Evolutionary conservation across 441 rosid genomes (phyloP).

Genomic region (Euphorbia corollata): DNA sequence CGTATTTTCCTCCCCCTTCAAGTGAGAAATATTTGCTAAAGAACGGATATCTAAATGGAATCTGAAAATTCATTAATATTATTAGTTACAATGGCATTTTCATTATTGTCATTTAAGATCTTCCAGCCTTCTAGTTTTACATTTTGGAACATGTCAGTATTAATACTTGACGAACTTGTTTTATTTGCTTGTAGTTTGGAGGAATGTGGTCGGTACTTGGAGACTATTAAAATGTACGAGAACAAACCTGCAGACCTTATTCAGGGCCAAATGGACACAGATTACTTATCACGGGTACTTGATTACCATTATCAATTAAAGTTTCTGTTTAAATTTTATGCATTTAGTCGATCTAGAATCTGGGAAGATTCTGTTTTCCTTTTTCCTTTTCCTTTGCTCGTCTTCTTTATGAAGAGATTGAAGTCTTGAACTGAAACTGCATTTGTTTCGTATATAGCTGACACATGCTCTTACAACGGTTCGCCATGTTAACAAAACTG

Average conservation of each 20-base stretch:
- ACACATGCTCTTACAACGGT: slow-evolving; percentile 74
- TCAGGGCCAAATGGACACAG: slow-evolving; percentile 90
- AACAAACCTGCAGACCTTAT: slow-evolving; percentile 94
- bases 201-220: slow-evolving; percentile 95
- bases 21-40: background rate
- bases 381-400: background rate
- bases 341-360: background rate
- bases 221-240: slow-evolving; percentile 88
- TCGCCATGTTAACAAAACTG: slow-evolving; percentile 86
- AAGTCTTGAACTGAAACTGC: slow-evolving; percentile 15
- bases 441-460: slow-evolving; percentile 42
- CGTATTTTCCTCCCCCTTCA: background rate
- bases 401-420: slow-evolving; percentile 5
- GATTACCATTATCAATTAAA: background rate
- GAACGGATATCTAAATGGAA: background rate
- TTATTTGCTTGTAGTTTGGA: slow-evolving; percentile 52
- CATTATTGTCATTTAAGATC: background rate
- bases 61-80: background rate
- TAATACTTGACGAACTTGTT: background rate
- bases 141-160: background rate
- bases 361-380: background rate
- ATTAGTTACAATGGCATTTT: background rate
- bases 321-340: background rate
- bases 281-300: slow-evolving; percentile 70
- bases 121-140: background rate